Conservation (phyloP, 1,139 yeast genomes). For the Suhomyces yuchorum region DNA sequence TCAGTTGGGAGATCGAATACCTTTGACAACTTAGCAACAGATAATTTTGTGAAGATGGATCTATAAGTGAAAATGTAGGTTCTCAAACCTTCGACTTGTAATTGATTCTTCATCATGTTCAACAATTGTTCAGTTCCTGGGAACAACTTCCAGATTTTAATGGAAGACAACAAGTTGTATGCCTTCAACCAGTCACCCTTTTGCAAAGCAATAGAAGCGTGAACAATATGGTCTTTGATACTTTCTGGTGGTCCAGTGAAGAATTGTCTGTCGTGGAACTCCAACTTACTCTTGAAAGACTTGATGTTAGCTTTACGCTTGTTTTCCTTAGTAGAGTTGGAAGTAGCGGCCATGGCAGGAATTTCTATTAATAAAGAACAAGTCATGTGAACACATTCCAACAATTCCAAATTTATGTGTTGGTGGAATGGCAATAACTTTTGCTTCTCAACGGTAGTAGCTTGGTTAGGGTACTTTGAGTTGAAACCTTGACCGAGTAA, state of each 20-base stretch:
- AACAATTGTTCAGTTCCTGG: constrained; percentile 68
- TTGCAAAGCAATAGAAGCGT: constrained; percentile 88
- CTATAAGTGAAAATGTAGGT: constrained; percentile 88
- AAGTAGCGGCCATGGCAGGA: constrained; percentile 71
- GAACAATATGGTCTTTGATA: constrained; percentile 90
- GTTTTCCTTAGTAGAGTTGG: constrained; percentile 47
- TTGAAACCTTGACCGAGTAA: constrained; percentile 90
- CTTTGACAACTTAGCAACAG: constrained; percentile 64
- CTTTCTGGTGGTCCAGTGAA: constrained; percentile 98
- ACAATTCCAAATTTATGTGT: constrained; percentile 93
- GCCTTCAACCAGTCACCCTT: constrained; percentile 89
- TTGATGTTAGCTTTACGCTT: constrained; percentile 72
- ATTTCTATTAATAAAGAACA: constrained; percentile 88
- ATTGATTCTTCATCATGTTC: constrained; percentile 69
- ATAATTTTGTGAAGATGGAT: constrained; percentile 70
- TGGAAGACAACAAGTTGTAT: constrained; percentile 66
- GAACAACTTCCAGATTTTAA: constrained; percentile 88
- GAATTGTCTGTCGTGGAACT: constrained; percentile 90
- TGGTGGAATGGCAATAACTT: constrained; percentile 95
- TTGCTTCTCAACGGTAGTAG: constrained; percentile 67
- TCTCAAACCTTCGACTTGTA: constrained; percentile 88
- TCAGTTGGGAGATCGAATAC: constrained; percentile 65
- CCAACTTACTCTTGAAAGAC: constrained; percentile 89
- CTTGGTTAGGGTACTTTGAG: constrained; percentile 62
- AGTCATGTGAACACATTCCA: constrained; percentile 93